Base-by-base conservation (phyloP, 345 rosid species). In the Populus nigra region DNA sequence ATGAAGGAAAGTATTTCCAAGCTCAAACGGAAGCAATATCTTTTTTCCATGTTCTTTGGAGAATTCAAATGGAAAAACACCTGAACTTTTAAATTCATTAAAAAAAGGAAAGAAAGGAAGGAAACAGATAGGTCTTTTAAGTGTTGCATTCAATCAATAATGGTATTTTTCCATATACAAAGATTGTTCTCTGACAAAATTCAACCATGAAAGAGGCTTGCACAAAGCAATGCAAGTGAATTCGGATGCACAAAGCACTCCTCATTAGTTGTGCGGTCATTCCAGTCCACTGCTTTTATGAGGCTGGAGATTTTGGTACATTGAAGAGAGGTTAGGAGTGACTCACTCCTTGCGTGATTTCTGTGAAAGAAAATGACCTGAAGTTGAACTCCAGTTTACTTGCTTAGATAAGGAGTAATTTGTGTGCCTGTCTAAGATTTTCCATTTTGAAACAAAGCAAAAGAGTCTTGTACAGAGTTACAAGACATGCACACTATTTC, bases 191-290 rank as follows among this genome's bases (percentile, higher is more conserved):
- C 45, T 61, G 72, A 70, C 82, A 84, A 86, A 77, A 50, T 86
- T 86, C 85, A 86, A 83, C 71, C 80, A 85, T 20, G 39, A 77
- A 68, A 72, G 10, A 2, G 81, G 73, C 61, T 59, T 68, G 77
- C 83, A 83, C 70, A 87, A 84, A 47, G 85, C 81, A 47, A 83
- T 84, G 85, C 86, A 83, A 81, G 88, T 81, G n/a, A 87, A 83
- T 65, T 81, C 85, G 41, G 78, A 23, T 87, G 85, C 76, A 78
- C 43, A 33, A 79, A 72, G 65, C 85, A 82, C 8, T 38, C 76
- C 81, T 87, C 74, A 78, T 61, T 65, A 78, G 68, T 53, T 79
- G 81, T 66, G 87, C 45, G 45, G 15, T 41, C 45, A 86, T 33
- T 81, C 68, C n/a, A 82, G 83, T 77, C 75, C 83, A 3, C 8